Evolutionary conservation across 495 filamentous ascomycete genomes (phyloP).

Genomic region (Saxophila tyrrhenica): DNA sequence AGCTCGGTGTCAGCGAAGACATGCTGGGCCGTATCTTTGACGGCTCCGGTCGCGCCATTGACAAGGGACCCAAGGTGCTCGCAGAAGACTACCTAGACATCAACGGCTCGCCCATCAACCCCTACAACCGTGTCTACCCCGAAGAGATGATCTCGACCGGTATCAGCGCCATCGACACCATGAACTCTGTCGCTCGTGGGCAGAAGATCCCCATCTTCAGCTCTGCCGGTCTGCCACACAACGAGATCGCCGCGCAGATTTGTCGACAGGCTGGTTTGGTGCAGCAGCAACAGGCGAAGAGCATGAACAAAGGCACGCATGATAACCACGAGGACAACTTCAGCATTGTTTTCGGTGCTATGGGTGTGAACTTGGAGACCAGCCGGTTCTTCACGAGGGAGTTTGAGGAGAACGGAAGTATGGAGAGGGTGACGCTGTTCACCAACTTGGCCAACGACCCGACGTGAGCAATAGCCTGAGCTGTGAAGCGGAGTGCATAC

Average conservation of each 20-base stretch:
- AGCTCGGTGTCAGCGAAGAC: conserved; percentile 97
- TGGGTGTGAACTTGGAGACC: conserved; percentile 99
- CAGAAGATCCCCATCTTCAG: conserved; percentile 99
- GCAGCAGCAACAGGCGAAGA: conserved; percentile 42
- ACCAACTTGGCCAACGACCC: conserved; percentile 98
- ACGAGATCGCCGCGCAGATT: conserved; percentile 97
- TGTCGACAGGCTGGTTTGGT: conserved; percentile 92
- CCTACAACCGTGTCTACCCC: conserved; percentile 95
- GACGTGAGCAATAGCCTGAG: conserved; percentile 52
- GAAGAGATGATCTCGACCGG: conserved; percentile 99
- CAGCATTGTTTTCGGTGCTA: conserved; percentile 96
- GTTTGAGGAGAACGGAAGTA: conserved; percentile 97
- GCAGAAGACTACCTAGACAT: conserved; percentile 98
- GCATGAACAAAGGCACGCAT: conserved; percentile 75
- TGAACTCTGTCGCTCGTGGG: conserved; percentile 99
- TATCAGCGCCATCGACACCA: conserved; percentile 98
- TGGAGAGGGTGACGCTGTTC: conserved; percentile 95
- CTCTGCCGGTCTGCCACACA: conserved; percentile 93
- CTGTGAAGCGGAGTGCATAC: not conserved
- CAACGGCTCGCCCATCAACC: conserved; percentile 98
- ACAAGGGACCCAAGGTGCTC: conserved; percentile 96
- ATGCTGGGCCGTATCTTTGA: conserved; percentile 99
- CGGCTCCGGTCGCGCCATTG: conserved; percentile 91
- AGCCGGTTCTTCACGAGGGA: conserved; percentile 96
- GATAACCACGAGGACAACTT: conserved; percentile 98